A percentile compares a stretch with the other conserved stretches of the same genome.
phyloP scores from a whole-genome alignment of 306 rosid species.

The peach (Prunus persica) region DNA sequence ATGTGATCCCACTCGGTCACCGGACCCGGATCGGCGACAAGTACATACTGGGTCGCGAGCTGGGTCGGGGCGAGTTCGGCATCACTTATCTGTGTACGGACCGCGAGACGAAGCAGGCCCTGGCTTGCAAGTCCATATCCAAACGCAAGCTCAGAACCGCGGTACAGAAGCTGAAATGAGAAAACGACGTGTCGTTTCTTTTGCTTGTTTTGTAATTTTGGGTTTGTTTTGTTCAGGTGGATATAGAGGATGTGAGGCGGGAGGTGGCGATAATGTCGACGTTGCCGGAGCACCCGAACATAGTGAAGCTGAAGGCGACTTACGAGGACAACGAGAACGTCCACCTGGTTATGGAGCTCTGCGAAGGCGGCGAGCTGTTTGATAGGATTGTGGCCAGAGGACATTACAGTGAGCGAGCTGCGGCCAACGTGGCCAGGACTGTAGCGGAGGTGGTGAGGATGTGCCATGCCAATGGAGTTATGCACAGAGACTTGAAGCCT shows the following conservation, averaged over 20 bases:
- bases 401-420: slow-evolving; percentile 81
- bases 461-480: slow-evolving; percentile 80
- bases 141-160: slow-evolving; percentile 84
- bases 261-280: slow-evolving; percentile 88
- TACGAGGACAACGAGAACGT: slow-evolving; percentile 80
- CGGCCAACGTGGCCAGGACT: slow-evolving; percentile 71
- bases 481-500: slow-evolving; percentile 87
- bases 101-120: slow-evolving; percentile 71
- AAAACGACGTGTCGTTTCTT: not conserved
- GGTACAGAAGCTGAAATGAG: slow-evolving; percentile 1
- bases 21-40: slow-evolving; percentile 75
- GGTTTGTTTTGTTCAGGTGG: slow-evolving; percentile 30
- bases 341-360: slow-evolving; percentile 88
- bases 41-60: slow-evolving; percentile 82
- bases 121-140: slow-evolving; percentile 95
- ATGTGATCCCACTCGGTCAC: slow-evolving; percentile 65
- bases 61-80: slow-evolving; percentile 98
- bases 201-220: not conserved
- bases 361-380: slow-evolving; percentile 82
- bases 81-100: slow-evolving; percentile 92
- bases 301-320: slow-evolving; percentile 66
- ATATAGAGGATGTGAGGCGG: slow-evolving; percentile 74
- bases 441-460: slow-evolving; percentile 79
- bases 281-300: slow-evolving; percentile 72
- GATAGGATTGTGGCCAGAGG: slow-evolving; percentile 85